A percentile compares a stretch with the other conserved stretches of the same genome.
These are phyloP conservation scores for Ophiocordyceps camponoti-leonardi DNA, from an alignment of 2,329 filamentous ascomycete species.

Conservation along the genomic window DNA sequence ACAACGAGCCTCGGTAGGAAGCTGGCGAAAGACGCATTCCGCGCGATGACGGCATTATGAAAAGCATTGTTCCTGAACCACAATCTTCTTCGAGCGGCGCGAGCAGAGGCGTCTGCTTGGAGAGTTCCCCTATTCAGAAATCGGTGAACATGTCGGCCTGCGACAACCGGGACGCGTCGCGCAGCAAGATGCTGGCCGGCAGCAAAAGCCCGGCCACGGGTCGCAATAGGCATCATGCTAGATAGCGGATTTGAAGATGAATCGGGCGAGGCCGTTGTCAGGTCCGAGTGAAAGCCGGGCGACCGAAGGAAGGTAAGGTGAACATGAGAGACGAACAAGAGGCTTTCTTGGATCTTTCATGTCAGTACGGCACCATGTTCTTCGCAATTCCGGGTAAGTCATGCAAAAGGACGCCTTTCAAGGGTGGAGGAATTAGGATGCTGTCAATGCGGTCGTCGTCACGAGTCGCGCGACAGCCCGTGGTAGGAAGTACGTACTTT, in stretches of 20 bases:
- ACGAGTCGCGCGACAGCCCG: background rate
- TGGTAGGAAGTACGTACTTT: too few relatives aligned
- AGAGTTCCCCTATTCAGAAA: slow-evolving; percentile 53
- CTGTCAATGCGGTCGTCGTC: background rate
- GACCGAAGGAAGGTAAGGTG: background rate
- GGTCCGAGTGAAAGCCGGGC: background rate
- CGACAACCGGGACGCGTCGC: slow-evolving; percentile 38
- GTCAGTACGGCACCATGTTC: background rate
- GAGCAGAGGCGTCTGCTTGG: slow-evolving; percentile 44
- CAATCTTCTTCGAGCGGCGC: slow-evolving; percentile 43
- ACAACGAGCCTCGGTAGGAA: slow-evolving; percentile 74
- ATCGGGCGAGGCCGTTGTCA: background rate
- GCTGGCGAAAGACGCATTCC: slow-evolving; percentile 47
- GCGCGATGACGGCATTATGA: slow-evolving; percentile 55
- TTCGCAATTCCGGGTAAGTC: slow-evolving; percentile 1
- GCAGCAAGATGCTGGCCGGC: slow-evolving; percentile 51
- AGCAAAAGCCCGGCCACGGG: slow-evolving; percentile 35
- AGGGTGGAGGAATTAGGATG: background rate
- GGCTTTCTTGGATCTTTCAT: background rate
- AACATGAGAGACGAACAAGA: background rate
- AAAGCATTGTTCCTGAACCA: slow-evolving; percentile 74
- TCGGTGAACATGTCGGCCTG: slow-evolving; percentile 47
- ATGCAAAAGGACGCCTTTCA: background rate
- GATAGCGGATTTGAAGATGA: background rate
- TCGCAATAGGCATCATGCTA: slow-evolving; percentile 5